phyloP scores from a whole-genome alignment of 2,329 filamentous ascomycete species.

The Exophiala sp. region DNA sequence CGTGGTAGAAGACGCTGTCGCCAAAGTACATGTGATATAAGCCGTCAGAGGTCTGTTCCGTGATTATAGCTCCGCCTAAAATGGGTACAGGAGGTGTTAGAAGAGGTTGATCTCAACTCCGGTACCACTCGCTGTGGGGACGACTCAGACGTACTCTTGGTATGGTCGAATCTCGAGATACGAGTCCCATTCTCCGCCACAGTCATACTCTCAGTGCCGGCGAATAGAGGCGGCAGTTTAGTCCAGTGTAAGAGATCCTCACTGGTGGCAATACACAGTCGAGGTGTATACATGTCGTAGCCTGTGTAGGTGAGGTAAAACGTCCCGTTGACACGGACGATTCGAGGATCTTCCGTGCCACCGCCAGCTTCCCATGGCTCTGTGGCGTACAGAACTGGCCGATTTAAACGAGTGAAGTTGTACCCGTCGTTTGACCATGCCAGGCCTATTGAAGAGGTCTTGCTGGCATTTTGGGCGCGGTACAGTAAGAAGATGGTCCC shows the following conservation, averaged over 20 bases:
- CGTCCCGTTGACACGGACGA: constrained; percentile 35
- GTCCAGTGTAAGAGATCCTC: constrained; percentile 35
- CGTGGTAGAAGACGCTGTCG: constrained; percentile 32
- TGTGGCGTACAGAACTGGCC: constrained; percentile 33
- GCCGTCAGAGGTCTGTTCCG: constrained; percentile 31
- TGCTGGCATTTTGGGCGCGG: constrained; percentile 34
- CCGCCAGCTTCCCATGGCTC: constrained; percentile 34
- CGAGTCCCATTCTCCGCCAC: constrained; percentile 8
- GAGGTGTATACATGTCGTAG: constrained; percentile 32
- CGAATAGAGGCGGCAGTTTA: constrained; percentile 28
- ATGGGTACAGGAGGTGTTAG: neutral
- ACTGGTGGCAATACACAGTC: constrained; percentile 36
- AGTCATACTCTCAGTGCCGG: constrained; percentile 12
- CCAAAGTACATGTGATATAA: constrained; percentile 36
- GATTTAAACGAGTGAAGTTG: constrained; percentile 34
- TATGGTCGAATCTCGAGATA: constrained; percentile 5
- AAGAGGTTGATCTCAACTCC: too few relatives aligned
- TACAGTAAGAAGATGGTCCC: constrained; percentile 34
- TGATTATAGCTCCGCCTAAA: constrained; percentile 27
- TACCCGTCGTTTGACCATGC: constrained; percentile 36
- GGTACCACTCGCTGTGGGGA: neutral
- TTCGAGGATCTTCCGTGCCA: constrained; percentile 35
- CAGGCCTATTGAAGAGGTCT: constrained; percentile 34
- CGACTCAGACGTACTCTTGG: constrained; percentile 2
- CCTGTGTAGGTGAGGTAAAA: constrained; percentile 39